A percentile compares a stretch with the other conserved stretches of the same genome.
phyloP scores from a whole-genome alignment of 2,329 filamentous ascomycete genomes.

The Lachnum nothofagi region DNA sequence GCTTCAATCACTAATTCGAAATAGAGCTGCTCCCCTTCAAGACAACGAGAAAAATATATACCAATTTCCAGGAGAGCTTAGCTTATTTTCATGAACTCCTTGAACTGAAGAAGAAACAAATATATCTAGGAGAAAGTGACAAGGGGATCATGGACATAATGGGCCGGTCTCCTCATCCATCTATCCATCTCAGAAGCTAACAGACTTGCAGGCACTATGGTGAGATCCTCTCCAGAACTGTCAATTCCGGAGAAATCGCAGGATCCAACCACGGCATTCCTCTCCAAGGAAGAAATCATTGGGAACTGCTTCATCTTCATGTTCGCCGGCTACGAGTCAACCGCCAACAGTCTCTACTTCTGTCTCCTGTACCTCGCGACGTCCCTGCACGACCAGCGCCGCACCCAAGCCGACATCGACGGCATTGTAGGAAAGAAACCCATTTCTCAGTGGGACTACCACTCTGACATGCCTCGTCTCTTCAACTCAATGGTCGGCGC shows the following conservation, averaged over 20 bases:
- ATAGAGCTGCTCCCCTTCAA: conserved; percentile 35
- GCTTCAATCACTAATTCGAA: not conserved
- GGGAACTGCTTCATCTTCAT: conserved; percentile 32
- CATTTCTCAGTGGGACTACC: conserved; percentile 18
- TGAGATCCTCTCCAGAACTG: conserved; percentile 17
- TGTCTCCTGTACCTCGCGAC: conserved; percentile 29
- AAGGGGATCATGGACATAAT: conserved; percentile 26
- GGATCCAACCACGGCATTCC: conserved; percentile 4
- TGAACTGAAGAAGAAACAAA: conserved; percentile 28
- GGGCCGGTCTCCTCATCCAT: conserved; percentile 6
- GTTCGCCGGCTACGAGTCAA: conserved; percentile 33
- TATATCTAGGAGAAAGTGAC: conserved; percentile 20
- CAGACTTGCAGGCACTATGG: conserved; percentile 17
- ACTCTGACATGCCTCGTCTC: conserved; percentile 21
- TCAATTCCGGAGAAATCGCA: not conserved
- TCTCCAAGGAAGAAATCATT: conserved; percentile 29
- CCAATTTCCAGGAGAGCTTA: conserved; percentile 43
- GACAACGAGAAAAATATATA: conserved; percentile 36
- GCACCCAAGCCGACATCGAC: conserved; percentile 28
- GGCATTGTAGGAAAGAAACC: conserved; percentile 22
- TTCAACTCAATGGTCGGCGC: conserved; percentile 28
- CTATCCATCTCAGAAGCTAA: not conserved
- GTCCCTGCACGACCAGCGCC: conserved; percentile 12
- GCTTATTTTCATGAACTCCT: conserved; percentile 49
- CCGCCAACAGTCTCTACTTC: conserved; percentile 31